Evolutionary conservation across 257 asterid species (phyloP), one percentile per base, ranked within the genome.

Genomic region (Schizonepeta tenuifolia): DNA sequence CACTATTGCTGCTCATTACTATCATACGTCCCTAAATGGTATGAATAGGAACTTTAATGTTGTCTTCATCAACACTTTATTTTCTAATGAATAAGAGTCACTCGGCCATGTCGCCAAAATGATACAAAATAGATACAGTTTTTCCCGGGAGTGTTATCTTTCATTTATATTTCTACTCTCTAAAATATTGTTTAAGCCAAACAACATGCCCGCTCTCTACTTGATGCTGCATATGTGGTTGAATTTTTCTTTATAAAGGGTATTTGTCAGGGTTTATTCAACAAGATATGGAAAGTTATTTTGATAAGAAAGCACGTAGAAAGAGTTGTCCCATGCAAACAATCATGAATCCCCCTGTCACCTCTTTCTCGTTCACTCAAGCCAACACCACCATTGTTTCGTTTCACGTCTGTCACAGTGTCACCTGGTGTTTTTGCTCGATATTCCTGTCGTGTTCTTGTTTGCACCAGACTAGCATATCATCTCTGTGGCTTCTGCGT

Each of bases 321-420:
- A 7, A 1, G 57, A 70, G 67, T 24, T 41, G 57, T 40, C 28
- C 57, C 12, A 31, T 51, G 40, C 55, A 5, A 69, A 7, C 6
- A 7, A 35, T 38, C 3, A 13, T 40, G 43, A 38, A 38, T 38
- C 55, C 56, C 38, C 31, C 41, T 13, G 6, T 22, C 22, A 11
- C 49, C 76, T 17, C 1, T 41, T 43, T 59, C 60, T 57, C 55
- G 15, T 24, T 22, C 61, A 31, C 70, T 10, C 76, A 60, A 20
- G 28, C 43, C 5, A 18, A 43, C 55, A 43, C 9, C 56, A 43
- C 4, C 56, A 55, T 17, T 9, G 31, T 24, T 41, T 56, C 12
- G 22, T 38, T 55, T 38, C 43, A 38, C 43, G 12, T 38, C 43
- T 36, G 12, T 38, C 26, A 24, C 26, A 24, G 26, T 24, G 26